phyloP scores from a whole-genome alignment of 805 yeast species.

The Isabelozyma pseudorhagii region DNA sequence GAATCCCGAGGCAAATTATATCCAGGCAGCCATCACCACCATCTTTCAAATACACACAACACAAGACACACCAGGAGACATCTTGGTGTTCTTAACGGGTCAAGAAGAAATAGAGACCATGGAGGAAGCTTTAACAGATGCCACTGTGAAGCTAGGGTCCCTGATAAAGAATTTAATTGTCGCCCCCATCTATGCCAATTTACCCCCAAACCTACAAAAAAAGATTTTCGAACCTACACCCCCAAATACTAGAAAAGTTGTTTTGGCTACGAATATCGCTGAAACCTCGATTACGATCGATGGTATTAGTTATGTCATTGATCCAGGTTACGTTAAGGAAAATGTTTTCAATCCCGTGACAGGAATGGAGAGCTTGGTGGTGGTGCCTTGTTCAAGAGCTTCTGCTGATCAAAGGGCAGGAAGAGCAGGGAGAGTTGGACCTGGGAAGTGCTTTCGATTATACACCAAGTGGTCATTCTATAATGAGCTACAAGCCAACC shows the following conservation, averaged over 20 bases:
- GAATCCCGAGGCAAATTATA: conserved; percentile 86
- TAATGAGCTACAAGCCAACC: conserved; percentile 72
- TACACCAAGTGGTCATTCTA: conserved; percentile 81
- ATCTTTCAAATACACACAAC: conserved; percentile 81
- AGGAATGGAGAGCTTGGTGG: conserved; percentile 45
- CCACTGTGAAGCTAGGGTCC: conserved; percentile 58
- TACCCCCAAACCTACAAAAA: conserved; percentile 81
- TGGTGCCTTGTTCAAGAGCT: conserved; percentile 44
- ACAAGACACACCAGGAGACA: conserved; percentile 71
- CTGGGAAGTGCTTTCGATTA: conserved; percentile 61
- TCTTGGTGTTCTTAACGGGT: conserved; percentile 88
- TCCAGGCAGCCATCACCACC: conserved; percentile 85
- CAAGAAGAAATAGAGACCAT: conserved; percentile 91
- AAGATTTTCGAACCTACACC: conserved; percentile 89
- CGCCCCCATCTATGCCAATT: conserved; percentile 86
- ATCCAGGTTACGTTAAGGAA: conserved; percentile 45
- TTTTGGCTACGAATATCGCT: conserved; percentile 90
- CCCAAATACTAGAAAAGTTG: conserved; percentile 72
- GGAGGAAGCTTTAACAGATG: conserved; percentile 69
- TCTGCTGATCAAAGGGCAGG: conserved; percentile 48
- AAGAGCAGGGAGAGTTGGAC: conserved; percentile 47
- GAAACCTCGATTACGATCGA: conserved; percentile 46
- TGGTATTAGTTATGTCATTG: conserved; percentile 41
- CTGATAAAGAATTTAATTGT: conserved; percentile 61
- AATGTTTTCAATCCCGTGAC: conserved; percentile 39